These are phyloP conservation scores for Plantago elongata DNA, from an alignment of 257 asterid genomes.

Conservation along the genomic window DNA sequence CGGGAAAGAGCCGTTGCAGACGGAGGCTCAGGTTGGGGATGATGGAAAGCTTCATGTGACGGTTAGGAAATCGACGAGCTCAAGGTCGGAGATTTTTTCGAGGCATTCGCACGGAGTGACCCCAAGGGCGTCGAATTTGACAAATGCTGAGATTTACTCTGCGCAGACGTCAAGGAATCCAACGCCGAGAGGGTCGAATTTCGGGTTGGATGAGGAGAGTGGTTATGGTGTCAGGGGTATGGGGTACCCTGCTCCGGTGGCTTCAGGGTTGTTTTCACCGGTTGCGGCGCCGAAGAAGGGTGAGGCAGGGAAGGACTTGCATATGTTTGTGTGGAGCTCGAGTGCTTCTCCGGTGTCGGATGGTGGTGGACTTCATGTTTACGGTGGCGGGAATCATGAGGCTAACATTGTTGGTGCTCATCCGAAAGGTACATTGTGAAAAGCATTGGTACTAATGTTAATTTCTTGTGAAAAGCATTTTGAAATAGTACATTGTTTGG, in stretches of 20 bases:
- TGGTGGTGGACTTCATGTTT: conserved; percentile 93
- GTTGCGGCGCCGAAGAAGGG: conserved; percentile 55
- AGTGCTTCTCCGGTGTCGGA: conserved; percentile 98
- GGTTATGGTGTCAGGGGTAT: conserved; percentile 40
- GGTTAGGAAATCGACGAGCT: conserved; percentile 51
- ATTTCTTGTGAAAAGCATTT: no score
- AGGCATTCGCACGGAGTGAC: conserved; percentile 62
- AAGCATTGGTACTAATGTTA: background rate
- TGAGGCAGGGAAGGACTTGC: conserved; percentile 75
- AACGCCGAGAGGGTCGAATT: conserved; percentile 53
- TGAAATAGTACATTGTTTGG: no score
- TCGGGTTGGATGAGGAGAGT: conserved; percentile 51
- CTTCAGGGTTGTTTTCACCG: conserved; percentile 86
- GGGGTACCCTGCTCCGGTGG: conserved; percentile 71
- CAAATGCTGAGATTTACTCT: conserved; percentile 48
- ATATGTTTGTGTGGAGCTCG: conserved; percentile 98
- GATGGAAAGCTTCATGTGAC: conserved; percentile 69
- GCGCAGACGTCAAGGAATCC: conserved; percentile 30
- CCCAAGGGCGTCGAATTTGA: conserved; percentile 59
- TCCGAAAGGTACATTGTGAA: conserved; percentile 57
- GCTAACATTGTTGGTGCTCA: conserved; percentile 67
- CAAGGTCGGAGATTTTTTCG: conserved; percentile 67
- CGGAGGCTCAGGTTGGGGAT: conserved; percentile 59
- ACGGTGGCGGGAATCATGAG: conserved; percentile 73
- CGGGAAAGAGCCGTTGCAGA: conserved; percentile 54